Percentiles rank a stretch among this genome's conserved stretches.
phyloP scores from a whole-genome alignment of 2,329 filamentous ascomycete species.

The Ophiostoma angusticollis region DNA sequence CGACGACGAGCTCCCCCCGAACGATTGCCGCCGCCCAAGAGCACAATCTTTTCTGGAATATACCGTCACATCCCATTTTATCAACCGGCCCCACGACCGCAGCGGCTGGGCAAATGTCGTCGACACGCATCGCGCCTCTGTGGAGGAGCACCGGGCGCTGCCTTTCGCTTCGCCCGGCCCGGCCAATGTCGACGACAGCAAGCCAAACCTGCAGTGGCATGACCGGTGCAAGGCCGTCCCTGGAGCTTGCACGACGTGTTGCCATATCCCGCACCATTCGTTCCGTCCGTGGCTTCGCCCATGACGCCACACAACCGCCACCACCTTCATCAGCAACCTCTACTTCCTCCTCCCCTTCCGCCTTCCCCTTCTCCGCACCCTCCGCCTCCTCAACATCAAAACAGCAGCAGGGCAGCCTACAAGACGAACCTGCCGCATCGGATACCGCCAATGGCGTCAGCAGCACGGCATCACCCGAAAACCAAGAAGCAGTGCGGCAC shows the following conservation, averaged over 20 bases:
- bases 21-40: too few species aligned
- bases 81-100: too few species aligned
- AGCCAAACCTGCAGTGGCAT: not conserved
- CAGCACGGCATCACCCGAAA: slow-evolving; percentile 24
- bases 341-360: not conserved
- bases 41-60: not conserved
- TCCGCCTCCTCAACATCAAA: not conserved
- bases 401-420: not conserved
- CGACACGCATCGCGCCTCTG: slow-evolving; percentile 37
- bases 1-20: too few species aligned
- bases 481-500: slow-evolving; percentile 28
- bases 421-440: not conserved
- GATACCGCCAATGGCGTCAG: not conserved
- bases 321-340: not conserved
- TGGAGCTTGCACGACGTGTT: too few species aligned
- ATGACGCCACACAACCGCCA: slow-evolving; percentile 12
- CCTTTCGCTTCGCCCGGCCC: slow-evolving; percentile 27
- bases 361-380: not conserved
- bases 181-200: slow-evolving; percentile 15
- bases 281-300: slow-evolving; percentile 18
- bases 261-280: too few species aligned
- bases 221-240: too few species aligned
- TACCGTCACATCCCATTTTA: too few species aligned
- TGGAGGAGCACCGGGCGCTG: slow-evolving; percentile 25
- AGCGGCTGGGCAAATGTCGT: too few species aligned